Evolutionary conservation across 2,329 filamentous ascomycete species (phyloP).

Genomic region (Microsporum audouinii): DNA sequence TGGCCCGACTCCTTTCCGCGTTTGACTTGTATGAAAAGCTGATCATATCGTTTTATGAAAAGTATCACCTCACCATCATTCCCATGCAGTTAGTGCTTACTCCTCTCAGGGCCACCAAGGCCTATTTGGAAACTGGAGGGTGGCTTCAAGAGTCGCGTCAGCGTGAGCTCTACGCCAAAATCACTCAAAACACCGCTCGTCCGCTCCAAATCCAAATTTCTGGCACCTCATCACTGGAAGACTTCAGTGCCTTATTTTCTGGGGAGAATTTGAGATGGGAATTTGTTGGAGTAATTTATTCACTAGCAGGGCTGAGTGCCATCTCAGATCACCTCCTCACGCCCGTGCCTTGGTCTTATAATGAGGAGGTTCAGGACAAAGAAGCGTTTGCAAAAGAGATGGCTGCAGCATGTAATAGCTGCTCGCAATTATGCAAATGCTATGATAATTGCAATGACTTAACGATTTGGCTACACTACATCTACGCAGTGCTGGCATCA

Average conservation of each 20-base stretch:
- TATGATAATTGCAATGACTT: conserved; percentile 12
- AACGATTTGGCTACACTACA: conserved; percentile 16
- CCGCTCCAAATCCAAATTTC: conserved; percentile 18
- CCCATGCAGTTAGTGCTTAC: conserved; percentile 27
- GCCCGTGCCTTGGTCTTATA: conserved; percentile 1
- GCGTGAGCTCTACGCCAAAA: conserved; percentile 11
- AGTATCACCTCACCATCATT: conserved; percentile 14
- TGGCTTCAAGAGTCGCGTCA: conserved; percentile 9
- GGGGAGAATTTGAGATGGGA: conserved; percentile 18
- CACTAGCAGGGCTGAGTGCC: conserved; percentile 13
- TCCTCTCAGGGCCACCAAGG: conserved; percentile 19
- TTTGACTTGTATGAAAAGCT: conserved; percentile 8
- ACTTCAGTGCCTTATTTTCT: conserved; percentile 28
- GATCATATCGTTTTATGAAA: conserved; percentile 6
- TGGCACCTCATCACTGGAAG: conserved; percentile 17
- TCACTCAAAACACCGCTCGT: conserved; percentile 22
- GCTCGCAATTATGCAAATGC: conserved; percentile 14
- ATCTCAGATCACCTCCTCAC: background rate
- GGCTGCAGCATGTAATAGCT: conserved; percentile 16
- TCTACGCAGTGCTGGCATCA: conserved; percentile 13
- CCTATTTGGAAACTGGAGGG: conserved; percentile 10
- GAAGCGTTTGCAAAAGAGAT: conserved; percentile 14
- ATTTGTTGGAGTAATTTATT: conserved; percentile 18
- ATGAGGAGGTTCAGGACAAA: conserved; percentile 8
- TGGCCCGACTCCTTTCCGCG: conserved; percentile 5